Conservation (phyloP, 208 protist species). For the Perkinsela sp. region DNA sequence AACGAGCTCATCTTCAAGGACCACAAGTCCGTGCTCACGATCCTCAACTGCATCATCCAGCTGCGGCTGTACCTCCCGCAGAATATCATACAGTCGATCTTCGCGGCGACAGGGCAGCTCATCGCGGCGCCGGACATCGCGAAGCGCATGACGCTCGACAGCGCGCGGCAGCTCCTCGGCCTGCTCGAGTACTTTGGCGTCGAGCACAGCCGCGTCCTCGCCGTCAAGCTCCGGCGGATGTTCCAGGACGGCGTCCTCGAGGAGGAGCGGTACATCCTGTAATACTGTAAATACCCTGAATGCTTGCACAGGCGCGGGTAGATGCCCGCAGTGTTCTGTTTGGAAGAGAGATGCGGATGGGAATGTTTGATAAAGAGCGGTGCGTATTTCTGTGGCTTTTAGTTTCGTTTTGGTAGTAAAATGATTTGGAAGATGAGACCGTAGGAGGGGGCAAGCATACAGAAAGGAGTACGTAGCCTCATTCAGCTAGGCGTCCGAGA, state of each 20-base stretch:
- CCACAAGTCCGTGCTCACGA: constrained; percentile 18
- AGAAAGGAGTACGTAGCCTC: too few relatives aligned
- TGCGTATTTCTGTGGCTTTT: too few relatives aligned
- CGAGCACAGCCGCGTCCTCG: constrained; percentile 25
- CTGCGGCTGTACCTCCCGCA: constrained; percentile 61
- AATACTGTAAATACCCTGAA: too few relatives aligned
- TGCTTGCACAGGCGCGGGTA: too few relatives aligned
- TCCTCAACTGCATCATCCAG: constrained; percentile 40
- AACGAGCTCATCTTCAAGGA: constrained; percentile 38
- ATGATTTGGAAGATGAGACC: too few relatives aligned
- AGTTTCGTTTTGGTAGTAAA: too few relatives aligned
- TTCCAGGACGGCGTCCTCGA: constrained; percentile 39
- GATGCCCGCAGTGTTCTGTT: too few relatives aligned
- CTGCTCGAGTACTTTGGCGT: constrained; percentile 40
- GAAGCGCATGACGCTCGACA: constrained; percentile 34
- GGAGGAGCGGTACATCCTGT: constrained; percentile 35
- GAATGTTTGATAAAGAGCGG: too few relatives aligned
- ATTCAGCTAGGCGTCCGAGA: too few relatives aligned
- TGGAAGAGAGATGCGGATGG: too few relatives aligned
- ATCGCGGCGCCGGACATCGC: constrained; percentile 18
- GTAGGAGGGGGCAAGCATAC: too few relatives aligned
- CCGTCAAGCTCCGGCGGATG: constrained; percentile 18
- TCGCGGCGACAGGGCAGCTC: constrained; percentile 29
- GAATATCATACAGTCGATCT: constrained; percentile 30
- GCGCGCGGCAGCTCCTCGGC: constrained; percentile 43